Conservation (phyloP, 164 flowering plant species). For the Cinnamomum chago region DNA sequence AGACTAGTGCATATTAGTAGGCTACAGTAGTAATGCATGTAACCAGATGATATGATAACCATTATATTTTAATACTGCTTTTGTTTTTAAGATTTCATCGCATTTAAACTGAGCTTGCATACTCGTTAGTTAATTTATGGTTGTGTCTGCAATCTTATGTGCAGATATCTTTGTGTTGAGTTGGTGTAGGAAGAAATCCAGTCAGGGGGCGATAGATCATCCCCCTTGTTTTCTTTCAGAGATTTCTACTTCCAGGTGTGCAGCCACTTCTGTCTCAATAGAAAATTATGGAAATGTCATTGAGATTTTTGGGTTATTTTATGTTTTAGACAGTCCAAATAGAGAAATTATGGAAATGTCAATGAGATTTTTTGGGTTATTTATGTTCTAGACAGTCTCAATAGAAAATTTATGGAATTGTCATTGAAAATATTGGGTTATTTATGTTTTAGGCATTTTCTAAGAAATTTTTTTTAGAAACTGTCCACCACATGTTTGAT, state of each 20-base stretch:
- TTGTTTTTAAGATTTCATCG: not conserved
- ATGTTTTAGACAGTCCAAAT: slow-evolving; percentile 22
- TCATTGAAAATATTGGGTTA: slow-evolving; percentile 3
- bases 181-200: not conserved
- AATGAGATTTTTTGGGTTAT: slow-evolving; percentile 1
- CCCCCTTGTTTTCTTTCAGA: slow-evolving; percentile 14
- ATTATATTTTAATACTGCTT: not conserved
- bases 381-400: slow-evolving; percentile 19
- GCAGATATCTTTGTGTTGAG: not conserved
- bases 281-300: slow-evolving; percentile 25
- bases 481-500: not conserved
- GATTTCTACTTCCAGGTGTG: slow-evolving; percentile 3
- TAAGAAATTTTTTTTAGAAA: not conserved
- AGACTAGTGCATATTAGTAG: not conserved
- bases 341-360: slow-evolving; percentile 27
- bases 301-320: not conserved
- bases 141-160: not conserved
- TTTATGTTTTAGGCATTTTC: not conserved
- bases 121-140: not conserved
- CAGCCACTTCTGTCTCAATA: slow-evolving; percentile 34
- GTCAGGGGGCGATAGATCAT: slow-evolving; percentile 23
- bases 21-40: not conserved
- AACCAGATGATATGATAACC: not conserved
- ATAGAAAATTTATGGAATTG: slow-evolving; percentile 28
- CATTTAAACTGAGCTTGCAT: no score